A percentile compares a stretch with the other conserved stretches of the same genome.
Conservation (phyloP, 345 rosid genomes). For the Alliaria petiolata region DNA sequence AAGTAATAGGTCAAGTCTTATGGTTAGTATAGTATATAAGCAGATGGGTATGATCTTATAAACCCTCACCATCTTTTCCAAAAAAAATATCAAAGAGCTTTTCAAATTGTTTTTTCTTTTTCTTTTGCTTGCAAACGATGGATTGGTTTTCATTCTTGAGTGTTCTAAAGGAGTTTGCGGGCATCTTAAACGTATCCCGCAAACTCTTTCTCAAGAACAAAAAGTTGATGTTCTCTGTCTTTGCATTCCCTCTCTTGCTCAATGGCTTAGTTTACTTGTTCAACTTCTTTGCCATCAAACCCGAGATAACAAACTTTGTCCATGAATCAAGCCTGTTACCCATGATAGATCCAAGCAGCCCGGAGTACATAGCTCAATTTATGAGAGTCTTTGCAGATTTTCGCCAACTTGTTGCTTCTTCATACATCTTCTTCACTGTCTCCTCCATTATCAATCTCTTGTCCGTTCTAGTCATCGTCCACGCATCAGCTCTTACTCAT, state of each 20-base stretch:
- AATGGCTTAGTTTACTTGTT: constrained; percentile 25
- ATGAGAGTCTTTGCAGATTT: constrained; percentile 19
- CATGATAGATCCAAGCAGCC: constrained; percentile 23
- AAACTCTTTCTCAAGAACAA: constrained; percentile 40
- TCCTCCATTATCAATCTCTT: constrained; percentile 22
- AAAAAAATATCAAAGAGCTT: constrained; percentile 1
- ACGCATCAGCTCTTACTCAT: constrained; percentile 35
- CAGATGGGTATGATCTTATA: background rate
- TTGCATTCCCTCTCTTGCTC: constrained; percentile 27
- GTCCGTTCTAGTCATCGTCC: constrained; percentile 29
- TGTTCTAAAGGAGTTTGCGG: constrained; percentile 16
- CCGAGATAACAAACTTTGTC: constrained; percentile 26
- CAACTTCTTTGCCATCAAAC: constrained; percentile 30
- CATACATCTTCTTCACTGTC: constrained; percentile 16
- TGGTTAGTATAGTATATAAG: constrained; percentile 15
- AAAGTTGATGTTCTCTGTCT: constrained; percentile 38
- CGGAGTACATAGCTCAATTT: constrained; percentile 27
- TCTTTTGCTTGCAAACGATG: constrained; percentile 6
- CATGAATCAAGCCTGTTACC: constrained; percentile 21
- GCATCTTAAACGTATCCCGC: constrained; percentile 38
- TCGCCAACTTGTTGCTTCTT: constrained; percentile 16
- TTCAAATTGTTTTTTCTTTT: background rate
- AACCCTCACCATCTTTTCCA: background rate
- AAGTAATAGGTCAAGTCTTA: background rate
- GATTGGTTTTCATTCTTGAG: background rate